Conservation (phyloP, 2,329 filamentous ascomycete species). For the Rhytidhysteron rufulum region DNA sequence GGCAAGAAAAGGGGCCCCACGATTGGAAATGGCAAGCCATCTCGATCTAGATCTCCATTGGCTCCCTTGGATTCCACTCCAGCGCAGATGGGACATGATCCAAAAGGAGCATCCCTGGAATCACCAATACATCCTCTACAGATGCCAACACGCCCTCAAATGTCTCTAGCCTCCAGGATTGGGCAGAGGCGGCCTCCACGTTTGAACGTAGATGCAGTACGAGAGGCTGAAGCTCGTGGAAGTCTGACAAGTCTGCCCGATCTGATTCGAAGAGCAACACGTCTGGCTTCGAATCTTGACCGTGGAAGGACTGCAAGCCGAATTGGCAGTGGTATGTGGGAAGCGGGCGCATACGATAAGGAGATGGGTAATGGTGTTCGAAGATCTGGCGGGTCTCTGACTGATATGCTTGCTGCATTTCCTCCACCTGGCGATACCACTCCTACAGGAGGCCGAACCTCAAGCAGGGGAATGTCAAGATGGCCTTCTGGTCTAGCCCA, state of each 20-base stretch:
- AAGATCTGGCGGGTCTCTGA: conserved; percentile 54
- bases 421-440: conserved; percentile 56
- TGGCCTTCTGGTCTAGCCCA: conserved; percentile 22
- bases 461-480: conserved; percentile 17
- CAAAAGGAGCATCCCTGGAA: too few relatives aligned
- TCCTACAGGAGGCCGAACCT: conserved; percentile 30
- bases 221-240: conserved; percentile 75
- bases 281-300: conserved; percentile 82
- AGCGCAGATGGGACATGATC: too few relatives aligned
- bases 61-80: conserved; percentile 11
- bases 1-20: conserved; percentile 16
- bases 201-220: conserved; percentile 77
- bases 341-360: conserved; percentile 30
- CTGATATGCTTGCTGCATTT: conserved; percentile 63
- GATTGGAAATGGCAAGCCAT: conserved; percentile 2
- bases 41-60: conserved; percentile 6
- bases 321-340: conserved; percentile 50
- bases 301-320: conserved; percentile 66
- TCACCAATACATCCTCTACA: conserved; percentile 29
- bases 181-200: conserved; percentile 59
- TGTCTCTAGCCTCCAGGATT: conserved; percentile 38
- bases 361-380: conserved; percentile 25
- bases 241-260: conserved; percentile 91
- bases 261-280: conserved; percentile 82
- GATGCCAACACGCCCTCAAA: conserved; percentile 20